These are phyloP conservation scores for Parsonsia alboflavescens DNA, from an alignment of 257 asterid species.

Conservation along the genomic window DNA sequence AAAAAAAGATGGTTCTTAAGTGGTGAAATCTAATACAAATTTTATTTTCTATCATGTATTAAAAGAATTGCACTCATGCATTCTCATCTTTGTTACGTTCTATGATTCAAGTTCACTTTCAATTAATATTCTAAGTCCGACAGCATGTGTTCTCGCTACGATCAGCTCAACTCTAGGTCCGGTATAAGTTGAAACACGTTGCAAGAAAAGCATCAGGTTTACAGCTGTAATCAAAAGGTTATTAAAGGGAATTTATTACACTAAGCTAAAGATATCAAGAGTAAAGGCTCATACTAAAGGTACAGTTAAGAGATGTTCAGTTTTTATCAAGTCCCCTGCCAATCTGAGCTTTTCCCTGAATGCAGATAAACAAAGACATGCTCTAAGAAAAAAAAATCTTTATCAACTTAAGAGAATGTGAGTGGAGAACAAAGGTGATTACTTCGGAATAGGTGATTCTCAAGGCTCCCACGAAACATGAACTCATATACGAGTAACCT, in stretches of 20 bases:
- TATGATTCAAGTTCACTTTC: background rate
- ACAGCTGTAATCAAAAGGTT: background rate
- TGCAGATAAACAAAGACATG: background rate
- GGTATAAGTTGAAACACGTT: background rate
- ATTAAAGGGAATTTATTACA: background rate
- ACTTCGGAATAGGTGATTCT: conserved; percentile 98
- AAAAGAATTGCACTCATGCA: background rate
- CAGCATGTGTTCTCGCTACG: background rate
- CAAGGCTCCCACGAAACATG: conserved; percentile 99
- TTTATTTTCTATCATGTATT: background rate
- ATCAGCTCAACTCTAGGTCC: background rate
- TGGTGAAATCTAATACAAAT: background rate
- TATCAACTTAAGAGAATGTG: conserved; percentile 17
- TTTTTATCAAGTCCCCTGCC: background rate
- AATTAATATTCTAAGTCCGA: too few species aligned
- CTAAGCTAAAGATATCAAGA: background rate
- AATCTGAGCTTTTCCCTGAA: background rate
- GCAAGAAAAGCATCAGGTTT: background rate
- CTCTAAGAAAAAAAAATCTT: background rate
- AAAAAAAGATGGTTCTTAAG: background rate
- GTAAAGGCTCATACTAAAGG: background rate
- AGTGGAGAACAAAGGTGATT: conserved; percentile 38
- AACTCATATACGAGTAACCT: conserved; percentile 89
- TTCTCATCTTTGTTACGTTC: background rate
- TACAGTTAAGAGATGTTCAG: too few species aligned